Conservation (phyloP, 192 early-diverging fungal species). For the Allomyces javanicus region DNA sequence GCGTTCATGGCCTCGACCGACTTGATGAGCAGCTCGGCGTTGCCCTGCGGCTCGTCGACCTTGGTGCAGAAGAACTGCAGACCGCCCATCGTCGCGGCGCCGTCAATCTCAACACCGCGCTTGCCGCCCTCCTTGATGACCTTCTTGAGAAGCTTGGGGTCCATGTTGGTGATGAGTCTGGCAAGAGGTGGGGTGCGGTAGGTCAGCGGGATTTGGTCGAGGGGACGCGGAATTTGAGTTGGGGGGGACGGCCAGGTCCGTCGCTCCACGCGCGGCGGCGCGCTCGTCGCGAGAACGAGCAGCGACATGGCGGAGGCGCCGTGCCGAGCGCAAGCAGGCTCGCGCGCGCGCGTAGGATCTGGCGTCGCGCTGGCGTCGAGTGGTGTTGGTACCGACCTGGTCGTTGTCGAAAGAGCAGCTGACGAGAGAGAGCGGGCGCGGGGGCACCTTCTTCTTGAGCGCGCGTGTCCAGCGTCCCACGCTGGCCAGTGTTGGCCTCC, state of each 20-base stretch:
- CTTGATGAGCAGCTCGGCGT: not conserved
- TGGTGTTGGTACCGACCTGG: no score
- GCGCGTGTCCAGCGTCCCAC: no score
- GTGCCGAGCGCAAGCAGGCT: no score
- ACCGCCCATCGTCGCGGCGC: not conserved
- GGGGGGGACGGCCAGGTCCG: not conserved
- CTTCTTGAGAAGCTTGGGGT: not conserved
- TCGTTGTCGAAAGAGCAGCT: no score
- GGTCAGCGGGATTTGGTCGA: not conserved
- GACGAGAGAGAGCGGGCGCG: no score
- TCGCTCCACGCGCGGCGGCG: not conserved
- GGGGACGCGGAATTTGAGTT: not conserved
- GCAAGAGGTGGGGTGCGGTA: not conserved
- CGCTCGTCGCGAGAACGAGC: no score
- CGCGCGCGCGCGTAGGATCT: no score
- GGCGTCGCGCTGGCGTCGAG: no score
- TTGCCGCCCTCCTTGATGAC: constrained; percentile 1
- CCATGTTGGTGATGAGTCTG: not conserved
- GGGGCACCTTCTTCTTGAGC: no score
- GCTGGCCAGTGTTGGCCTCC: no score
- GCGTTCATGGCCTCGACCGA: constrained; percentile 1
- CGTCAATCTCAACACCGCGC: constrained; percentile 1
- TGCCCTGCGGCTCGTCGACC: not conserved
- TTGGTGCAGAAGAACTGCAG: constrained; percentile 1
- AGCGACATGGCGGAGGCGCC: no score